Base-by-base conservation (phyloP, 225 moss, liverwort and hornwort genomes). In the Neckera pumila region DNA sequence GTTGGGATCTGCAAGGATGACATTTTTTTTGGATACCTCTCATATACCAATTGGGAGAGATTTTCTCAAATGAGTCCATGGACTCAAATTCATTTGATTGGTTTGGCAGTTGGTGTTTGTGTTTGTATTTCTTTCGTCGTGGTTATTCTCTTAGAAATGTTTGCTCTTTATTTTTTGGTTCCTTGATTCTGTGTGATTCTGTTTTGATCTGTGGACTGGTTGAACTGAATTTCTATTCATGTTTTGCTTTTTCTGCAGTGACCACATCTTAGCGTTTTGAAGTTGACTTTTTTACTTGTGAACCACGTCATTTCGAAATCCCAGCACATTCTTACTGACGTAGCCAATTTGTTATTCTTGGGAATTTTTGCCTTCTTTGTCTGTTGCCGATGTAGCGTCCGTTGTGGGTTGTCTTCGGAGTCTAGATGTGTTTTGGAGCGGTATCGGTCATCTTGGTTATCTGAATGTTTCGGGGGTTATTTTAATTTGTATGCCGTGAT, bases 1-100 rank as follows among this genome's bases (percentile, higher is more conserved):
- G 30, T 25, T 26, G 13, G 79, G 70, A 53, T 58, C 40, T 36
- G 85, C 87, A 79, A 90, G 91, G 93, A 93, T 93, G 93, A 93
- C 93, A 90, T 84, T 93, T 93, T 93, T 87, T 93, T 86, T 58
- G 1, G 18, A 64, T 23, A 31, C 34, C 30, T 42, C 20, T 42
- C 2, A 3, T 42, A 12, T 34, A 14, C 8, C 2, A 5, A 42
- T 8, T 13, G 14, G 42, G 42, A 7, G 4, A 0, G 5, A 26
- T 25, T 9, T 9, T 36, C 66, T 20, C 19, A 11, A 20, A 54
- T 51, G 51, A 51, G 15, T 15, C 51, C 15, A 15, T 51, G 15
- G 51, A 51, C 51, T 16, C 51, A 15, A 51, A 51, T 15, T 51
- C 15, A 15, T 51, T 51, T 51, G 12, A 45, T 45, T 45, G 6